These are phyloP conservation scores for Trebouxia sp. DNA, from an alignment of 139 green algal genomes.

Conservation along the genomic window DNA sequence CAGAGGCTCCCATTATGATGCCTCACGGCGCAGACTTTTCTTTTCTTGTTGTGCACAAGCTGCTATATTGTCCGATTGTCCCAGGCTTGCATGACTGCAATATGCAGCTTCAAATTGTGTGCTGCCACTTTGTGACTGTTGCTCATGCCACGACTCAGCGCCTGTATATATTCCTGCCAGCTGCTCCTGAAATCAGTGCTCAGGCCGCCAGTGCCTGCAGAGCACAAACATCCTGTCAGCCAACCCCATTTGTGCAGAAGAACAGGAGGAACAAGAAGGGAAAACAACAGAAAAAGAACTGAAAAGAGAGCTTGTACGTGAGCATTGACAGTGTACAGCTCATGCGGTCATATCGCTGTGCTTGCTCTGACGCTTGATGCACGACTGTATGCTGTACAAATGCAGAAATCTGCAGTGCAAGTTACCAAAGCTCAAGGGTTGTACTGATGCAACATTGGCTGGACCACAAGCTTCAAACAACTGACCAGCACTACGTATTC, in stretches of 20 bases:
- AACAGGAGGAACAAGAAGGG: no score
- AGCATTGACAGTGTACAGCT: background rate
- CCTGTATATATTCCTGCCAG: constrained; percentile 12
- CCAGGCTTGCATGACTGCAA: constrained; percentile 20
- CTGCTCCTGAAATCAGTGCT: background rate
- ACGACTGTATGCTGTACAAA: background rate
- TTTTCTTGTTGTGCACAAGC: background rate
- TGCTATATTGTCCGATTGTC: background rate
- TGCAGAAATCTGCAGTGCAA: background rate
- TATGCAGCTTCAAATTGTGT: constrained; percentile 18
- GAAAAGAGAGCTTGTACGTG: no score
- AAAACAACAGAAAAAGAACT: no score
- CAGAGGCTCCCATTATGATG: background rate
- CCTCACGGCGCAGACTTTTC: background rate
- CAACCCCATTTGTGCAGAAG: no score
- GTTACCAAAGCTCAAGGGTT: no score
- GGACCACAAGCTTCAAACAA: no score
- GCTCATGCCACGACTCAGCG: background rate
- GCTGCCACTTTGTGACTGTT: constrained; percentile 12
- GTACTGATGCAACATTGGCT: no score
- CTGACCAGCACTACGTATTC: no score
- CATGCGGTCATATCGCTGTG: background rate
- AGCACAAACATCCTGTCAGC: background rate
- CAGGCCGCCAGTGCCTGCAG: constrained; percentile 15
- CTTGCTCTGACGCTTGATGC: background rate